phyloP scores from a whole-genome alignment of 2,329 filamentous ascomycete species.

The Dissoconium aciculare region DNA sequence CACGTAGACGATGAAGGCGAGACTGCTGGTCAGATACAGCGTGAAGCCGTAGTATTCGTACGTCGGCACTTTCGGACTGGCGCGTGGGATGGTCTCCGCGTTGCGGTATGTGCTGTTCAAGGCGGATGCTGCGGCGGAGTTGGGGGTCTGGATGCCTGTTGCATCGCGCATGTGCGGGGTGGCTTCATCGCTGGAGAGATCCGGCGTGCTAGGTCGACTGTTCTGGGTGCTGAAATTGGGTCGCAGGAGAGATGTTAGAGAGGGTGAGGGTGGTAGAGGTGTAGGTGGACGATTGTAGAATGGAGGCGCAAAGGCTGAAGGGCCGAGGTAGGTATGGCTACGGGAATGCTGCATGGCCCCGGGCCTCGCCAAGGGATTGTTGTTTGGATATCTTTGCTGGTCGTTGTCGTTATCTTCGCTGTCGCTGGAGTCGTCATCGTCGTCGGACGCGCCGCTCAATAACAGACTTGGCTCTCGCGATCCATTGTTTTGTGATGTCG shows the following conservation, averaged over 20 bases:
- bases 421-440: conserved; percentile 15
- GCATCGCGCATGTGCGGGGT: conserved; percentile 13
- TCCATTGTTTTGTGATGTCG: too few relatives aligned
- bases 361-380: conserved; percentile 20
- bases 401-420: too few relatives aligned
- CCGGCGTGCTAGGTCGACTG: conserved; percentile 83
- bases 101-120: conserved; percentile 39
- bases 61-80: conserved; percentile 86
- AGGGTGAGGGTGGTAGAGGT: conserved; percentile 81
- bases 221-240: conserved; percentile 50
- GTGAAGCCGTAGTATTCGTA: conserved; percentile 99
- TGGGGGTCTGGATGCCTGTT: conserved; percentile 29
- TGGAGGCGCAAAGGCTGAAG: conserved; percentile 51
- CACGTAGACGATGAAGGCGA: conserved; percentile 59
- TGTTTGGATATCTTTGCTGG: conserved; percentile 19
- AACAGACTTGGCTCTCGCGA: too few relatives aligned
- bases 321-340: conserved; percentile 32
- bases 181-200: conserved; percentile 71
- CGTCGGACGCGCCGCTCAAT: conserved; percentile 19
- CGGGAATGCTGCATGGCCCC: conserved; percentile 29
- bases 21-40: conserved; percentile 74
- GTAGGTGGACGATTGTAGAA: conserved; percentile 98
- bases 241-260: conserved; percentile 76
- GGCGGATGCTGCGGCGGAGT: conserved; percentile 45
- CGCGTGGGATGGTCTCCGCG: conserved; percentile 56